Evolutionary conservation across 495 filamentous ascomycete species (phyloP).

Genomic region (Neurospora sp.): DNA sequence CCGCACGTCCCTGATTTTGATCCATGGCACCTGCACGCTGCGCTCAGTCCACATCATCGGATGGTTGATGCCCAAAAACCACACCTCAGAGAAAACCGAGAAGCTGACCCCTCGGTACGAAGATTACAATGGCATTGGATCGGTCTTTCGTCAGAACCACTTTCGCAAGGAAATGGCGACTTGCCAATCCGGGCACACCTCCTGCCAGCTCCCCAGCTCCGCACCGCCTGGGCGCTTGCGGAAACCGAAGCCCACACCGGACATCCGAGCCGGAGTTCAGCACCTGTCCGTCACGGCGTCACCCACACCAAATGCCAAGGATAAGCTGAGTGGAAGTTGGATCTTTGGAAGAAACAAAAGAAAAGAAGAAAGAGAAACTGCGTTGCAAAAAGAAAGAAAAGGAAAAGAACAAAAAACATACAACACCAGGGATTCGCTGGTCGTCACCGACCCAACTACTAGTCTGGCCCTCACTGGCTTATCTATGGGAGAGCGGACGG

Average conservation of each 20-base stretch:
- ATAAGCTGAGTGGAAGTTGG: not conserved
- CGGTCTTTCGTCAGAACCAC: not conserved
- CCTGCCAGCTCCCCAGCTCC: not conserved
- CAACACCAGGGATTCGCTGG: conserved; percentile 19
- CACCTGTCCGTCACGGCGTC: not conserved
- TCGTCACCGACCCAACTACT: conserved; percentile 43
- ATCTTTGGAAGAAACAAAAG: not conserved
- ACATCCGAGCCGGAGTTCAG: not conserved
- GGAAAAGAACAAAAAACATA: conserved; percentile 6
- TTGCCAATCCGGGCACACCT: not conserved
- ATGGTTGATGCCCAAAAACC: not conserved
- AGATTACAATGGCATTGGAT: not conserved
- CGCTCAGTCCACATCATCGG: not conserved
- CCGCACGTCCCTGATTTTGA: not conserved
- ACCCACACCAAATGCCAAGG: not conserved
- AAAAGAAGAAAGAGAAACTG: not conserved
- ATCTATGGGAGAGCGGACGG: conserved; percentile 43
- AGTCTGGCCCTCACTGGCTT: conserved; percentile 23
- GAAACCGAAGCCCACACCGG: not conserved
- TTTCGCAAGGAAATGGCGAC: not conserved
- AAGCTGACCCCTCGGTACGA: not conserved
- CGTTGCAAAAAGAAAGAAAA: not conserved
- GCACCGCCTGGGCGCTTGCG: not conserved
- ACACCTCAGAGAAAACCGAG: not conserved
- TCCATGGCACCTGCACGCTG: not conserved